Evolutionary conservation across 2,329 filamentous ascomycete species (phyloP), one percentile per base, ranked within the genome.

Genomic region (Nothophoma quercina): DNA sequence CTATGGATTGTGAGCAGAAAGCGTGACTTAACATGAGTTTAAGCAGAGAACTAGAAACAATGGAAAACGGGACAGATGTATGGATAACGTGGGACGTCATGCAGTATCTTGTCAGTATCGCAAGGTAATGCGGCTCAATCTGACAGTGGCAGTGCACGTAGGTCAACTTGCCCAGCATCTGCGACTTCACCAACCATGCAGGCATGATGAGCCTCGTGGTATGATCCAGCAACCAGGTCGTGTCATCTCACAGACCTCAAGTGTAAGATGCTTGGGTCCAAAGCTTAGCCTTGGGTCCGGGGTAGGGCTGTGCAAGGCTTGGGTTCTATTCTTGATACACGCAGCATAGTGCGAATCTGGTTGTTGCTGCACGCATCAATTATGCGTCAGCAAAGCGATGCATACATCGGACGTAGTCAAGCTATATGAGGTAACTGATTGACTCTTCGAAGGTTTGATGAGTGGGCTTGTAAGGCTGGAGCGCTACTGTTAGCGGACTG

Each of bases 91-190:
- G n/a, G n/a, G n/a, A n/a, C n/a, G n/a, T n/a, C n/a, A n/a, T n/a
- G n/a, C n/a, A n/a, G n/a, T n/a, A n/a, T n/a, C n/a, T n/a, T n/a
- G n/a, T n/a, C n/a, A n/a, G n/a, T n/a, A n/a, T n/a, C n/a, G n/a
- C n/a, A n/a, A n/a, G n/a, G n/a, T n/a, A n/a, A n/a, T n/a, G n/a
- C n/a, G n/a, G n/a, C n/a, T n/a, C n/a, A n/a, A n/a, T n/a, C n/a
- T n/a, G n/a, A n/a, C n/a, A 38, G 41, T 44, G 30, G 41, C 41
- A 12, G 40, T 43, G 40, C 6, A 43, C 15, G 30, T 4, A n/a
- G 15, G 22, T 35, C 41, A 28, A 28, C 7, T 12, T 44, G 9
- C 15, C 13, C 22, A 21, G 15, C 30, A 12, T n/a, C 9, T 35
- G 9, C n/a, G 5, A 25, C 15, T 22, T 15, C 15, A 26, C 41